phyloP scores from a whole-genome alignment of 176 grass and related monocot species.

The Pontederia paniculata region DNA sequence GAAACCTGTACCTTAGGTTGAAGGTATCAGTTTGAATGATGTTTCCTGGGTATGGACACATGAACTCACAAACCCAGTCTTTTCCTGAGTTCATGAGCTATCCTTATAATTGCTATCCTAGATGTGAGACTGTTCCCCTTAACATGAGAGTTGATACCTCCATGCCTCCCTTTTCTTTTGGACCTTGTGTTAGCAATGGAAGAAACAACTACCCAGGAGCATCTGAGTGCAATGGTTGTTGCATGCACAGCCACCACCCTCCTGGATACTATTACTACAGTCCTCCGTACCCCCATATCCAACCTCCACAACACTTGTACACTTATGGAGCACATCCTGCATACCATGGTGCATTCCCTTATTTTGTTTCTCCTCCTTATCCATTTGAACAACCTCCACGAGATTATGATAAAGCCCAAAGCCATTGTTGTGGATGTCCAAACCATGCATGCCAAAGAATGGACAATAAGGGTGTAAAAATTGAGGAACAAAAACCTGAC shows the following conservation, averaged over 20 bases:
- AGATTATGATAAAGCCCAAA: constrained; percentile 24
- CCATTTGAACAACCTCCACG: constrained; percentile 31
- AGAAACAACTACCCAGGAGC: constrained; percentile 18
- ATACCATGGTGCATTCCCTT: constrained; percentile 31
- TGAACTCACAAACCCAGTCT: constrained; percentile 43
- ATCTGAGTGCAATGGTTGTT: constrained; percentile 24
- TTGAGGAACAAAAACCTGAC: constrained; percentile 48
- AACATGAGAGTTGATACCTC: constrained; percentile 20
- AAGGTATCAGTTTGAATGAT: constrained; percentile 19
- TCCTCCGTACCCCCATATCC: constrained; percentile 32
- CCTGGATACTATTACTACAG: constrained; percentile 45
- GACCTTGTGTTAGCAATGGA: constrained; percentile 28
- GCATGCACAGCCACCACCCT: constrained; percentile 35
- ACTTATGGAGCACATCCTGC: constrained; percentile 27
- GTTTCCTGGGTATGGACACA: constrained; percentile 40
- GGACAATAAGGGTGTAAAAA: constrained; percentile 38
- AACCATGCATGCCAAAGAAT: constrained; percentile 42
- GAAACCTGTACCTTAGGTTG: background rate
- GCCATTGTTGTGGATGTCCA: constrained; percentile 54
- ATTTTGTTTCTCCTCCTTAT: constrained; percentile 21
- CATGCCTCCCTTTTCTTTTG: constrained; percentile 20
- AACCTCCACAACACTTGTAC: constrained; percentile 33
- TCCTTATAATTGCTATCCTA: constrained; percentile 29
- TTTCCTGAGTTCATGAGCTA: constrained; percentile 27
- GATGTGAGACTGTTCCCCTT: constrained; percentile 28